Percentiles rank a stretch among this genome's conserved stretches.
Conservation (phyloP, 108 stramenopile species). For the Aurantiochytrium sp. region DNA sequence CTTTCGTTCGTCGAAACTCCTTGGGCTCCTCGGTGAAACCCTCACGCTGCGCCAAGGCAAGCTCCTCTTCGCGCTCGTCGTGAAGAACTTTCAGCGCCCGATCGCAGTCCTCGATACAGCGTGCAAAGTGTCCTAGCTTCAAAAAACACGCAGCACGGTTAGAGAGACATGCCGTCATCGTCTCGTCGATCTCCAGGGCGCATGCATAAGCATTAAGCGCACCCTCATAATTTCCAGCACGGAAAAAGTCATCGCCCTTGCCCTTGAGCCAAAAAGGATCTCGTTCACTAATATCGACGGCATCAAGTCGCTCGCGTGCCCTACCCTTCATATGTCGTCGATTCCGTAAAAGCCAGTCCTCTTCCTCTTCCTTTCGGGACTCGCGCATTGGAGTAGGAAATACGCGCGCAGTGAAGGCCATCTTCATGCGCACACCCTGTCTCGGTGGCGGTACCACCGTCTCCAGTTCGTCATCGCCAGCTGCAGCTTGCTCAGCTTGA, state of each 20-base stretch:
- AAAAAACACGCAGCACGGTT: slow-evolving; percentile 43
- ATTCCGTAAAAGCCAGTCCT: slow-evolving; percentile 51
- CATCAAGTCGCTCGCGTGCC: background rate
- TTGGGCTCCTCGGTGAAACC: background rate
- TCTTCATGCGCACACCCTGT: slow-evolving; percentile 14
- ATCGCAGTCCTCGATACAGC: background rate
- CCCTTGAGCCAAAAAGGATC: slow-evolving; percentile 53
- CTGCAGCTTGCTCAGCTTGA: background rate
- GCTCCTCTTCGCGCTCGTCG: slow-evolving; percentile 32
- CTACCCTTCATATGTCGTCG: slow-evolving; percentile 31
- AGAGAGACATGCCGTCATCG: background rate
- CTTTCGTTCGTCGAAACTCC: background rate
- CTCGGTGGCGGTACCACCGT: slow-evolving; percentile 37
- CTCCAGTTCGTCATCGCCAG: slow-evolving; percentile 23
- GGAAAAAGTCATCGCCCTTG: slow-evolving; percentile 50
- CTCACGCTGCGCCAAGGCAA: slow-evolving; percentile 23
- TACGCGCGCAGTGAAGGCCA: slow-evolving; percentile 40
- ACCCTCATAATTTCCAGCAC: background rate
- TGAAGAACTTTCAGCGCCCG: slow-evolving; percentile 26
- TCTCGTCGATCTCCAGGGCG: background rate
- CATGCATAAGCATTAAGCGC: background rate
- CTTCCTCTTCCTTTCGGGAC: slow-evolving; percentile 43
- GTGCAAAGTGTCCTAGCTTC: slow-evolving; percentile 21
- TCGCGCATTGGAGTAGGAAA: slow-evolving; percentile 52
- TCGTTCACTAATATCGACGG: slow-evolving; percentile 38